Percentiles rank a stretch among this genome's conserved stretches.
phyloP scores from a whole-genome alignment of 176 grass and related monocot genomes.

The Aegilops umbellulata region DNA sequence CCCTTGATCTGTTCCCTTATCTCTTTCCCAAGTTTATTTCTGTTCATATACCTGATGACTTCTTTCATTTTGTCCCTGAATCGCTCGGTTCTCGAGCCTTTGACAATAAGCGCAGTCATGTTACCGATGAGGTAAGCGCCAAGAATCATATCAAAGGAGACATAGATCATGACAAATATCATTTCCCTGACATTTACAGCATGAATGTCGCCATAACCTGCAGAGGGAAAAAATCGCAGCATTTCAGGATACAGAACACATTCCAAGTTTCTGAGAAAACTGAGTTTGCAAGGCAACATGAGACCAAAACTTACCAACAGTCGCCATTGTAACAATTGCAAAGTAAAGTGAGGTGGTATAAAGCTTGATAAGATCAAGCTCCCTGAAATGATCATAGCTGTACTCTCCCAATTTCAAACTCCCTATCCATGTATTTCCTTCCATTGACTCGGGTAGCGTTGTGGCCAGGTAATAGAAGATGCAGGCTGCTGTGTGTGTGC shows the following conservation, averaged over 20 bases:
- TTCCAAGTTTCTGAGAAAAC: neutral
- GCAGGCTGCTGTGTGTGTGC: constrained; percentile 90
- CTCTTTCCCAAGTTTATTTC: constrained; percentile 81
- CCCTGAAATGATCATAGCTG: constrained; percentile 77
- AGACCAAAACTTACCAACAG: constrained; percentile 61
- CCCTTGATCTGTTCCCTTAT: constrained; percentile 92
- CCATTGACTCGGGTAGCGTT: constrained; percentile 81
- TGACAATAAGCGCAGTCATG: constrained; percentile 99
- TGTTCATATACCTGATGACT: constrained; percentile 92
- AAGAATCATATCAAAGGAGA: constrained; percentile 99
- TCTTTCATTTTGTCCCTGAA: constrained; percentile 99
- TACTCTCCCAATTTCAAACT: constrained; percentile 75
- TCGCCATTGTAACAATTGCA: constrained; percentile 96
- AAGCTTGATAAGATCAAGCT: constrained; percentile 76
- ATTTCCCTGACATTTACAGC: constrained; percentile 95
- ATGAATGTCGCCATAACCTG: constrained; percentile 99
- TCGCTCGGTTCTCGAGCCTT: constrained; percentile 90
- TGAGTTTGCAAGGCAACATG: neutral
- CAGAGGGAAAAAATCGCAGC: neutral
- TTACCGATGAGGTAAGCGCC: constrained; percentile 98
- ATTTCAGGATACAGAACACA: neutral
- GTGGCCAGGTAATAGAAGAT: constrained; percentile 98
- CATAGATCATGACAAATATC: constrained; percentile 99
- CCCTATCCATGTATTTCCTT: constrained; percentile 93
- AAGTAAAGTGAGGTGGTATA: constrained; percentile 93